Evolutionary conservation across 805 yeast genomes (phyloP).

Genomic region (Spathaspora passalidarum): DNA sequence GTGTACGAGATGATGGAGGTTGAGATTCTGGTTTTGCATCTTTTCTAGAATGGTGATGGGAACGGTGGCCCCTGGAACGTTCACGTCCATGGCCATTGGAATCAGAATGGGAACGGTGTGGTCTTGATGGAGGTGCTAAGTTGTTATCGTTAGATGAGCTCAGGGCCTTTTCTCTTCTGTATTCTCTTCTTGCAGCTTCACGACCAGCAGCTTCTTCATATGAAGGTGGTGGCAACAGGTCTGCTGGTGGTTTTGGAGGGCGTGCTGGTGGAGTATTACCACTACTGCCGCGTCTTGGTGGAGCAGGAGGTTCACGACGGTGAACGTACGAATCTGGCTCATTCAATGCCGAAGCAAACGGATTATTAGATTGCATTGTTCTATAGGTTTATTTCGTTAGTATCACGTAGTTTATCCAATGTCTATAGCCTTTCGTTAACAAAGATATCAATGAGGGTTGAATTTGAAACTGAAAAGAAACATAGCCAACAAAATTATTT

Average conservation of each 20-base stretch:
- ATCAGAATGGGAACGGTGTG: constrained; percentile 18
- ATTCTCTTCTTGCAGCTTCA: constrained; percentile 38
- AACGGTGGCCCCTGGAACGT: constrained; percentile 7
- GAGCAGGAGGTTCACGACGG: constrained; percentile 7
- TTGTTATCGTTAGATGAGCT: constrained; percentile 10
- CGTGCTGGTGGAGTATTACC: constrained; percentile 17
- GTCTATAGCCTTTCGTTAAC: background rate
- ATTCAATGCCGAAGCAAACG: constrained; percentile 48
- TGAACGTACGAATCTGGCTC: constrained; percentile 14
- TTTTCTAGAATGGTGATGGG: constrained; percentile 8
- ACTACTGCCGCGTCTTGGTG: constrained; percentile 6
- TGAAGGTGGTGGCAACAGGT: constrained; percentile 67
- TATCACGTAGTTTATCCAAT: background rate
- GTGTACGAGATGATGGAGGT: constrained; percentile 8
- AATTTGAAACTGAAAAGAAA: background rate
- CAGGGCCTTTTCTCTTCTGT: constrained; percentile 52
- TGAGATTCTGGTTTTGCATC: constrained; percentile 10
- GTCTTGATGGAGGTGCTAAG: constrained; percentile 12
- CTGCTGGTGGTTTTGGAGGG: constrained; percentile 30
- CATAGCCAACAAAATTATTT: no score
- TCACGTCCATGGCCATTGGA: constrained; percentile 2
- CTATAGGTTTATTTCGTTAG: constrained; percentile 4
- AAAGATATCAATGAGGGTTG: background rate
- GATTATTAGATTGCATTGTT: constrained; percentile 48
- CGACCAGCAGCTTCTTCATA: constrained; percentile 69